A percentile compares a stretch with the other conserved stretches of the same genome.
Conservation (phyloP, 129 eudicot genomes). For the Glebionis coronaria region DNA sequence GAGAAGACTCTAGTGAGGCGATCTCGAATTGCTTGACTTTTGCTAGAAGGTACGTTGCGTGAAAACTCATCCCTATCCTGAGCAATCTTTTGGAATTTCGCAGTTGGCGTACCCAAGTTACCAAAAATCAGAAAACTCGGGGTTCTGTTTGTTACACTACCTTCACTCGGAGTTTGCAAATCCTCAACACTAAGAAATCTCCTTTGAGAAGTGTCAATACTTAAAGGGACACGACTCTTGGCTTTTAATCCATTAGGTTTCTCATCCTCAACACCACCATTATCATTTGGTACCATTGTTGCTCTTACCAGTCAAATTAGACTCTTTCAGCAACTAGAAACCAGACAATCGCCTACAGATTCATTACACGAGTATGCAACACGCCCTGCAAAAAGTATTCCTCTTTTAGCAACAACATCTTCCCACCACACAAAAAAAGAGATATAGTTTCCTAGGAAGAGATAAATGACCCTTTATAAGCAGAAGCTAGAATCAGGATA, state of each 20-base stretch:
- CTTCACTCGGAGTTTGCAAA: slow-evolving; percentile 19
- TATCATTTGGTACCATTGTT: slow-evolving; percentile 42
- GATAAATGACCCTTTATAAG: slow-evolving; percentile 1
- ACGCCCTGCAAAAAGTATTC: background rate
- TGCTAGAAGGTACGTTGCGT: slow-evolving; percentile 67
- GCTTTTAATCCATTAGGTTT: slow-evolving; percentile 37
- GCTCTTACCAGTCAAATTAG: slow-evolving; percentile 6
- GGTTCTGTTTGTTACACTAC: slow-evolving; percentile 33
- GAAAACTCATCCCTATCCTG: slow-evolving; percentile 65
- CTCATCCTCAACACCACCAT: slow-evolving; percentile 37
- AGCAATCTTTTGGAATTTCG: slow-evolving; percentile 63
- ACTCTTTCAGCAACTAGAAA: slow-evolving; percentile 3
- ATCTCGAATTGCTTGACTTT: slow-evolving; percentile 60
- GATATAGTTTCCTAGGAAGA: background rate
- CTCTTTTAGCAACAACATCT: background rate
- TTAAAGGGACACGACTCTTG: slow-evolving; percentile 37
- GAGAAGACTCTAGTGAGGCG: slow-evolving; percentile 53
- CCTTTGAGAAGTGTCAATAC: slow-evolving; percentile 48
- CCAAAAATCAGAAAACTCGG: slow-evolving; percentile 51
- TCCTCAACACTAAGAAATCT: slow-evolving; percentile 40
- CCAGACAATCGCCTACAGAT: background rate
- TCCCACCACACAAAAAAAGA: no score
- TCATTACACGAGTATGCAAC: background rate
- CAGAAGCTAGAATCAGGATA: slow-evolving; percentile 9
- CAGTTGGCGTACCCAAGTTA: slow-evolving; percentile 59